phyloP scores from a whole-genome alignment of 768 basidiomycete genomes.

The Strobilomyces confusus region DNA sequence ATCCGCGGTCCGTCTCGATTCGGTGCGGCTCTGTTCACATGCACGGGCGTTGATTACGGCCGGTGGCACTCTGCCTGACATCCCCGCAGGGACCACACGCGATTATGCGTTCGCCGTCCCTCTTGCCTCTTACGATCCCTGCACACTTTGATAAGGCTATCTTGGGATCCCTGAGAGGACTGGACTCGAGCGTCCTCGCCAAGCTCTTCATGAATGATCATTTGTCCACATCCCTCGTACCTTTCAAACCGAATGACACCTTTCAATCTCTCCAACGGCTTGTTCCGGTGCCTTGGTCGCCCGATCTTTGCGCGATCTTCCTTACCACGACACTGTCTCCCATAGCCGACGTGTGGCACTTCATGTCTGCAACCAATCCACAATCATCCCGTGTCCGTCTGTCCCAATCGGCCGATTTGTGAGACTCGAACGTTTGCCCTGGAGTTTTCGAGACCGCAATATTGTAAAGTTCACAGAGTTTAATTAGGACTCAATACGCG shows the following conservation, averaged over 20 bases:
- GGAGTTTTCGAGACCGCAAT: conserved; percentile 4
- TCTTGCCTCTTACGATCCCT: conserved; percentile 22
- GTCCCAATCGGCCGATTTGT: conserved; percentile 8
- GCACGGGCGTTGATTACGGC: conserved; percentile 9
- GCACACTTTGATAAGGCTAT: conserved; percentile 27
- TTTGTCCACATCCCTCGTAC: conserved; percentile 18
- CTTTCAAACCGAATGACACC: conserved; percentile 15
- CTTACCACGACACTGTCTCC: conserved; percentile 5
- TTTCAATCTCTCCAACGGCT: conserved; percentile 5
- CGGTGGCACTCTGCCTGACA: conserved; percentile 18
- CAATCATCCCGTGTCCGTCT: conserved; percentile 7
- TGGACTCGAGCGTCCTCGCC: conserved; percentile 19
- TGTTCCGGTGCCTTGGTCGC: conserved; percentile 20
- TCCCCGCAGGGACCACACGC: conserved; percentile 18
- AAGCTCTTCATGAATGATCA: conserved; percentile 20
- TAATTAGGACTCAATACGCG: conserved; percentile 18
- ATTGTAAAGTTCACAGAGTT: conserved; percentile 19
- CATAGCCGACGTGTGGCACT: conserved; percentile 8
- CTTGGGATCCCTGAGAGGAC: conserved; percentile 26
- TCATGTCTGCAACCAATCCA: conserved; percentile 8
- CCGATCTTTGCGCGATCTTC: conserved; percentile 12
- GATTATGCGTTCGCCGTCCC: conserved; percentile 22
- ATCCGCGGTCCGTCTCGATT: conserved; percentile 28
- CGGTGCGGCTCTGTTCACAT: conserved; percentile 27
- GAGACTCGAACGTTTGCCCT: conserved; percentile 6